Percentiles rank a stretch among this genome's conserved stretches.
These are phyloP conservation scores for Diaporthe vaccinii DNA, from an alignment of 2,329 filamentous ascomycete species.

Conservation along the genomic window DNA sequence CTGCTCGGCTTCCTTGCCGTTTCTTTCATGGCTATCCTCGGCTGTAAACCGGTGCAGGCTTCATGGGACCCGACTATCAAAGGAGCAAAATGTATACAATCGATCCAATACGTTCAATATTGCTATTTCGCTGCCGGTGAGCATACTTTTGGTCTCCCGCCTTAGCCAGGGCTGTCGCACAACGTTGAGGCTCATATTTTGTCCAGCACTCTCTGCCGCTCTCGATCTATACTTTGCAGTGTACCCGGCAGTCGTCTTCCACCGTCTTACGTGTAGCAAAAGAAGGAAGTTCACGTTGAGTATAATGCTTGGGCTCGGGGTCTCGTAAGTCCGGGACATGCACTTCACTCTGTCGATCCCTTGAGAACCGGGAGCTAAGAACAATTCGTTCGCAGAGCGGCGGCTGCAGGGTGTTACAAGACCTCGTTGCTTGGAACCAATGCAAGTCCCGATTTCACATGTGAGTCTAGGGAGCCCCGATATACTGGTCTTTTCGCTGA, in stretches of 20 bases:
- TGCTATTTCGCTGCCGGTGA: constrained; percentile 20
- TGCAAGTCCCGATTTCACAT: constrained; percentile 17
- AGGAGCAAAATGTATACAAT: constrained; percentile 5
- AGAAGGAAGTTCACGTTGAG: constrained; percentile 17
- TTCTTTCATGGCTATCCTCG: background rate
- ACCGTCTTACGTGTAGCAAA: constrained; percentile 10
- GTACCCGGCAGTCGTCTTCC: constrained; percentile 12
- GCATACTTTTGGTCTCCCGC: background rate
- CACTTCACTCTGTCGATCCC: too few species aligned
- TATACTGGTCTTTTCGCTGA: background rate
- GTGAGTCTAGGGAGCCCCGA: background rate
- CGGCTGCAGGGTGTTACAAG: constrained; percentile 18
- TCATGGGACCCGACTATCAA: constrained; percentile 4
- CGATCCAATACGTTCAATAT: constrained; percentile 13
- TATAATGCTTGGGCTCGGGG: constrained; percentile 21
- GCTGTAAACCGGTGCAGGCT: background rate
- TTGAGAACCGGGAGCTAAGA: background rate
- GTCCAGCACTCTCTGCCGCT: constrained; percentile 22
- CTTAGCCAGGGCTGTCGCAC: background rate
- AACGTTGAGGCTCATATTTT: background rate
- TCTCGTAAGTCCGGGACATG: background rate
- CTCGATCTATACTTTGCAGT: constrained; percentile 21
- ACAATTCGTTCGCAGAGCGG: background rate
- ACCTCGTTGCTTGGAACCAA: constrained; percentile 4
- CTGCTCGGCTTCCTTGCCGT: constrained; percentile 11